Evolutionary conservation across 208 protist species (phyloP).

Genomic region (Angomonas deanei): DNA sequence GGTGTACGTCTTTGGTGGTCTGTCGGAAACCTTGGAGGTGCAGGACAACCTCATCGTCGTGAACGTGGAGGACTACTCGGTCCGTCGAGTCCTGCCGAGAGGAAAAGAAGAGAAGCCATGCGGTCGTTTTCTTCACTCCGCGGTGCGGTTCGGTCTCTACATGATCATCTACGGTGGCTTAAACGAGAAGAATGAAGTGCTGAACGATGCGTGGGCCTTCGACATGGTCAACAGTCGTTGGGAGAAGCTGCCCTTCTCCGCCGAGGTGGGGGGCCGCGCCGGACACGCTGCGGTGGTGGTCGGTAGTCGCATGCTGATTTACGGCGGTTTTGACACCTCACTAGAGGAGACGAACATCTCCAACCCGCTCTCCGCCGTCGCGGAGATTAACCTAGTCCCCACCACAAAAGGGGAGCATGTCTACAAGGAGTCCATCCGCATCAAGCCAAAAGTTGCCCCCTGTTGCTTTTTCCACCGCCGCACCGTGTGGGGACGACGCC

Average conservation of each 20-base stretch:
- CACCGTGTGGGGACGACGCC: constrained; percentile 65
- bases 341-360: constrained; percentile 28
- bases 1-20: constrained; percentile 79
- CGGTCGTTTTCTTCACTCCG: constrained; percentile 68
- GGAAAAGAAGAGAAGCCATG: constrained; percentile 4
- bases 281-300: constrained; percentile 67
- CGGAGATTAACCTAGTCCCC: constrained; percentile 63
- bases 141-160: constrained; percentile 70
- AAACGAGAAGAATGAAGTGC: constrained; percentile 56
- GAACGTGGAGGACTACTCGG: constrained; percentile 41
- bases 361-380: constrained; percentile 18
- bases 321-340: constrained; percentile 58
- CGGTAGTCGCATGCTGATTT: constrained; percentile 65
- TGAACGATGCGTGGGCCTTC: constrained; percentile 74
- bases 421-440: constrained; percentile 33
- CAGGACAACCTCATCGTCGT: constrained; percentile 66
- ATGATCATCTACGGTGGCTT: constrained; percentile 84
- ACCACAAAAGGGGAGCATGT: constrained; percentile 42
- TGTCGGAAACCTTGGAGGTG: constrained; percentile 59
- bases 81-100: constrained; percentile 17
- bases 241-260: constrained; percentile 49
- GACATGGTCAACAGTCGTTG: constrained; percentile 74
- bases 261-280: constrained; percentile 25
- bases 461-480: constrained; percentile 47
- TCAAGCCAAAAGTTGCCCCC: constrained; percentile 43